A percentile compares a stretch with the other conserved stretches of the same genome.
phyloP scores from a whole-genome alignment of 495 filamentous ascomycete genomes.

The Xeromyces bisporus region DNA sequence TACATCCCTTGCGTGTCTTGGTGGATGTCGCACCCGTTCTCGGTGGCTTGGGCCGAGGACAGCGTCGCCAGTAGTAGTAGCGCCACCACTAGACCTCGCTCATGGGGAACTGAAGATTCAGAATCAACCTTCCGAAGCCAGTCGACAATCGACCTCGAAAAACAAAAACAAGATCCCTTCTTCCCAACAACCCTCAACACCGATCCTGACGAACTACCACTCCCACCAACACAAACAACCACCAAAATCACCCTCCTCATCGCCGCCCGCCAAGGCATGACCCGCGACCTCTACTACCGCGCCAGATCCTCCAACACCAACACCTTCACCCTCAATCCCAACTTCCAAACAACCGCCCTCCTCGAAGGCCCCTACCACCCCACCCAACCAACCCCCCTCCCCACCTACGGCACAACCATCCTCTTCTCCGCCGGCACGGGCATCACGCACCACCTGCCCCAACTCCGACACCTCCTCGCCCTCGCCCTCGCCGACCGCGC shows the following conservation, averaged over 20 bases:
- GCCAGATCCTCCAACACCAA: conserved; percentile 43
- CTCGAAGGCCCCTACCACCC: conserved; percentile 70
- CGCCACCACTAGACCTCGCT: conserved; percentile 6
- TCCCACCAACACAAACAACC: conserved; percentile 10
- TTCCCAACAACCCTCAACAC: too few species aligned
- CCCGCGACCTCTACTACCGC: conserved; percentile 52
- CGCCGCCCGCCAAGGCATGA: conserved; percentile 66
- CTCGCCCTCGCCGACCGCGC: conserved; percentile 52
- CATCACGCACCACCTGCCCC: conserved; percentile 73
- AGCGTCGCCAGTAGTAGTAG: conserved; percentile 14
- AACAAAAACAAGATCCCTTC: conserved; percentile 14
- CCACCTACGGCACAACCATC: conserved; percentile 72
- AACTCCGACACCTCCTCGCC: conserved; percentile 55
- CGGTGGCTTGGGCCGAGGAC: conserved; percentile 37
- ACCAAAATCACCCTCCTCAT: conserved; percentile 66
- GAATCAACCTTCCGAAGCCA: conserved; percentile 6
- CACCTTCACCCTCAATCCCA: too few species aligned
- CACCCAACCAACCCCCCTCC: conserved; percentile 40
- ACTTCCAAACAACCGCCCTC: conserved; percentile 41
- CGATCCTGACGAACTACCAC: too few species aligned
- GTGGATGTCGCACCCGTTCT: conserved; percentile 50
- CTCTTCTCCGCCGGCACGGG: conserved; percentile 79
- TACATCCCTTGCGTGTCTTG: conserved; percentile 62
- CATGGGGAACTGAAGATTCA: conserved; percentile 1
- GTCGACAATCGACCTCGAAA: conserved; percentile 11